phyloP scores from a whole-genome alignment of 306 rosid genomes.

The Rubus idaeus region DNA sequence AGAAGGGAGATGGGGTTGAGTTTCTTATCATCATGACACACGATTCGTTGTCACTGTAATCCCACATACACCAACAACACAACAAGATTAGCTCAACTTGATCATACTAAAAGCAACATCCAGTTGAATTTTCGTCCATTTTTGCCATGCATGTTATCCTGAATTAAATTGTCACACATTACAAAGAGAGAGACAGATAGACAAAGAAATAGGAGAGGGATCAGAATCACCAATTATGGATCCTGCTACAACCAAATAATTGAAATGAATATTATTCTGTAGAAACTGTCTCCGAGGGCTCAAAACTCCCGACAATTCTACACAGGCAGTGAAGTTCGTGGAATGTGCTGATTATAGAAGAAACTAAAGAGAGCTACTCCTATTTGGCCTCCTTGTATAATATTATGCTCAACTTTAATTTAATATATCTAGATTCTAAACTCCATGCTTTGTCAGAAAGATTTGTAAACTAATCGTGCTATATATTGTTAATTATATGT shows the following conservation, averaged over 20 bases:
- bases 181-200: not conserved
- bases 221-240: slow-evolving; percentile 18
- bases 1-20: not conserved
- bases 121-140: not conserved
- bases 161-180: not conserved
- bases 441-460: not conserved
- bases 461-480: not conserved
- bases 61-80: slow-evolving; percentile 2
- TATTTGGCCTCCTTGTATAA: slow-evolving; percentile 9
- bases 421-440: slow-evolving; percentile 13
- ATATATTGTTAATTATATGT: not conserved
- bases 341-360: slow-evolving; percentile 2
- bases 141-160: slow-evolving; percentile 14
- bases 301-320: slow-evolving; percentile 12
- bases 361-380: not conserved
- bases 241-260: not conserved
- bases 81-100: slow-evolving; percentile 6
- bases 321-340: slow-evolving; percentile 20
- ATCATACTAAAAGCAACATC: not conserved
- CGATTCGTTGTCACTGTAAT: slow-evolving; percentile 10
- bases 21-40: slow-evolving; percentile 5
- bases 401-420: not conserved
- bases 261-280: slow-evolving; percentile 7
- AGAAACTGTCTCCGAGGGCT: slow-evolving; percentile 7
- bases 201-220: not conserved